Conservation (phyloP, 2,329 filamentous ascomycete genomes). For the Fusarium sp. region DNA sequence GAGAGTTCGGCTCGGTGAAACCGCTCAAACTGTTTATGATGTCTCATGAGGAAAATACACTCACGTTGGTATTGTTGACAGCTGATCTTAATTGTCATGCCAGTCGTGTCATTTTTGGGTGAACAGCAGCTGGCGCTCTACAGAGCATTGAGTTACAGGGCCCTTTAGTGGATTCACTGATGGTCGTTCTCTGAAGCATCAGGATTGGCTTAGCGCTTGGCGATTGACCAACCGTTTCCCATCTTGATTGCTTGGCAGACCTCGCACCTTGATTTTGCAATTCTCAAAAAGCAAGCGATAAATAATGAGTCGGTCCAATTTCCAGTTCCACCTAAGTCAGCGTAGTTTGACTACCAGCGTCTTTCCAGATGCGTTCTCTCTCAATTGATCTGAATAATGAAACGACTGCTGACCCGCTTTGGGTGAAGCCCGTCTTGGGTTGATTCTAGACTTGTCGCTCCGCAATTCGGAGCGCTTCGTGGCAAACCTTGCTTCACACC, state of each 20-base stretch:
- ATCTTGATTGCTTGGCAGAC: background rate
- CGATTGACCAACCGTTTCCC: background rate
- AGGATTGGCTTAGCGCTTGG: background rate
- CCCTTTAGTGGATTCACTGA: accelerated
- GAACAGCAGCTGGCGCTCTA: no score
- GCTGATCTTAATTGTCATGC: background rate
- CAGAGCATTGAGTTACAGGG: background rate
- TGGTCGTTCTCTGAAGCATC: background rate
- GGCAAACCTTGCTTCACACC: background rate
- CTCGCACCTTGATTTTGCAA: background rate
- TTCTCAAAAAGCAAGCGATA: no score
- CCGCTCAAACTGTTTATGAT: background rate
- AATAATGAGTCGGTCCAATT: no score
- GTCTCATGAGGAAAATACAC: accelerated
- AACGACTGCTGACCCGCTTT: background rate
- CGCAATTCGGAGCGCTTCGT: background rate
- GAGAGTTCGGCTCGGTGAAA: accelerated
- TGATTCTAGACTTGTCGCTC: background rate
- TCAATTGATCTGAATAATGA: accelerated
- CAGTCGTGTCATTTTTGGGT: accelerated
- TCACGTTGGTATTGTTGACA: background rate
- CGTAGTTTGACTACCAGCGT: accelerated
- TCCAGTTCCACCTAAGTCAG: background rate
- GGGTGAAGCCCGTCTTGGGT: no score
- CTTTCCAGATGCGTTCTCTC: accelerated